These are phyloP conservation scores for Cercospora sojina DNA, from an alignment of 2,329 filamentous ascomycete genomes.

Conservation along the genomic window DNA sequence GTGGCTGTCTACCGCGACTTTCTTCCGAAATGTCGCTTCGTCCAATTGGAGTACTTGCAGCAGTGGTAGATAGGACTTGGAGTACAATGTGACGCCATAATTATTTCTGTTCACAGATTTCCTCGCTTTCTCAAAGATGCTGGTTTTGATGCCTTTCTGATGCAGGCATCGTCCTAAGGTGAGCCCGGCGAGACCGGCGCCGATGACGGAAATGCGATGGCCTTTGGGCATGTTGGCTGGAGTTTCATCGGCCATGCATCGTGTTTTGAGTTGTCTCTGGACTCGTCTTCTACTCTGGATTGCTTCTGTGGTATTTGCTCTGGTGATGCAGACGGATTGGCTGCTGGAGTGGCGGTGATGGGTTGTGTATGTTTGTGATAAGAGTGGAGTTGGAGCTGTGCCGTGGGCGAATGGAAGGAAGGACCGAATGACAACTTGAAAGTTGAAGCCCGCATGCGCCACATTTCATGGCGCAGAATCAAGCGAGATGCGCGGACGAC, in stretches of 20 bases:
- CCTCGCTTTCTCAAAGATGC: constrained; percentile 40
- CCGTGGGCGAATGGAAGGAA: constrained; percentile 2
- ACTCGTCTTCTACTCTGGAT: background rate
- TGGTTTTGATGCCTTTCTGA: constrained; percentile 33
- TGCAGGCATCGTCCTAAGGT: constrained; percentile 41
- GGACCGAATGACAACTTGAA: constrained; percentile 3
- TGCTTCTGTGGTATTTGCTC: background rate
- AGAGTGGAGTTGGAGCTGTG: background rate
- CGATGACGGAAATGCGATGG: constrained; percentile 42
- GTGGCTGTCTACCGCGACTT: constrained; percentile 37
- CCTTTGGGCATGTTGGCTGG: constrained; percentile 7
- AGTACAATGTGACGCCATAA: constrained; percentile 44
- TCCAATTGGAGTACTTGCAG: constrained; percentile 37
- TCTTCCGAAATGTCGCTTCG: constrained; percentile 35
- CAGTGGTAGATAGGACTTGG: constrained; percentile 36
- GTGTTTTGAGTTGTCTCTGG: background rate
- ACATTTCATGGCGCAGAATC: background rate
- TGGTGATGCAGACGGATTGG: background rate
- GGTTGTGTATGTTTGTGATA: background rate
- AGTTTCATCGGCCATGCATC: background rate
- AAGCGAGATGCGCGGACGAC: background rate
- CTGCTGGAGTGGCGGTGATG: background rate
- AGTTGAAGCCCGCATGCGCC: background rate
- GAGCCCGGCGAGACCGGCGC: constrained; percentile 49
- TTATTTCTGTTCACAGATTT: constrained; percentile 33